These are phyloP conservation scores for Plasmodium reichenowi DNA, from an alignment of 169 alveolate genomes.

Conservation along the genomic window DNA sequence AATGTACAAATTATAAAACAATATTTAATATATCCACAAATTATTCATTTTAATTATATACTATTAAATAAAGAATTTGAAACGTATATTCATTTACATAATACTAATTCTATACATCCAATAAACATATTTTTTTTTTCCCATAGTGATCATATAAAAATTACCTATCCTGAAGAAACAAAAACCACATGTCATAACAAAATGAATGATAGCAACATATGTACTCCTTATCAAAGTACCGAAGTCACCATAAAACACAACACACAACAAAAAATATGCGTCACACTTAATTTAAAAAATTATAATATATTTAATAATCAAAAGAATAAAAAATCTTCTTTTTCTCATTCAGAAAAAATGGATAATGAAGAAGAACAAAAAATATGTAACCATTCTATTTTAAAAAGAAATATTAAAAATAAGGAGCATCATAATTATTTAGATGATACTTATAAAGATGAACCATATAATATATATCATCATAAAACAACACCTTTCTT, in stretches of 20 bases:
- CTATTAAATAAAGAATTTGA: constrained; percentile 14
- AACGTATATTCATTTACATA: constrained; percentile 12
- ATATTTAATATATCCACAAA: constrained; percentile 19
- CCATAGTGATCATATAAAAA: constrained; percentile 25
- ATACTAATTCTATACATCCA: constrained; percentile 12
- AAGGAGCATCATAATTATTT: neutral
- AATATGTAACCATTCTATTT: too few species aligned
- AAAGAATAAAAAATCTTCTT: neutral
- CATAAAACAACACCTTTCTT: neutral
- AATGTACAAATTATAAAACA: constrained; percentile 24
- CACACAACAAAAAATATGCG: neutral
- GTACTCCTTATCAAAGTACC: too few species aligned
- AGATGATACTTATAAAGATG: neutral
- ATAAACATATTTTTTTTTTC: constrained; percentile 1
- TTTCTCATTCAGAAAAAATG: too few species aligned
- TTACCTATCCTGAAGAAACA: neutral
- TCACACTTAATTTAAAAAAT: neutral
- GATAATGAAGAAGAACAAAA: too few species aligned
- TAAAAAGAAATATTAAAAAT: too few species aligned
- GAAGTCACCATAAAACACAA: neutral
- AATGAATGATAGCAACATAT: too few species aligned
- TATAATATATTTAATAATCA: neutral
- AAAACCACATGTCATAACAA: too few species aligned
- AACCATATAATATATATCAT: neutral
- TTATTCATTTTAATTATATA: constrained; percentile 22